These are phyloP conservation scores for Leishmania arabica DNA, from an alignment of 208 protist species.

Conservation along the genomic window DNA sequence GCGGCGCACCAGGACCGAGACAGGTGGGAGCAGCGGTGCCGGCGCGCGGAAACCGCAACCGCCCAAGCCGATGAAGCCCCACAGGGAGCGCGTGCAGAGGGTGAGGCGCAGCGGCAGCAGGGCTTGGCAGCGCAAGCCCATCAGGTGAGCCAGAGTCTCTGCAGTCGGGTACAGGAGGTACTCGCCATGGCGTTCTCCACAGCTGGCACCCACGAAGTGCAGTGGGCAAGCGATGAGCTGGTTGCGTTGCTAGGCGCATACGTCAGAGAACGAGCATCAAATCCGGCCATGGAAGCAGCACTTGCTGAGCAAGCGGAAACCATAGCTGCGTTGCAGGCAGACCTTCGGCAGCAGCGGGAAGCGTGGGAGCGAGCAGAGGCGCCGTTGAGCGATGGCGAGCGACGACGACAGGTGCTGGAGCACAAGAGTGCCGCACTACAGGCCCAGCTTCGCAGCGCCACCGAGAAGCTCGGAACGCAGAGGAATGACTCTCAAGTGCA, in stretches of 20 bases:
- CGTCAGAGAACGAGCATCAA: background rate
- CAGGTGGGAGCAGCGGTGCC: slow-evolving; percentile 17
- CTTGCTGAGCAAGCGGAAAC: slow-evolving; percentile 39
- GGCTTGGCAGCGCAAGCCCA: slow-evolving; percentile 2
- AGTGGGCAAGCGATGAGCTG: slow-evolving; percentile 11
- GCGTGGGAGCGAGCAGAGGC: background rate
- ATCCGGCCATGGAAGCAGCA: slow-evolving; percentile 32
- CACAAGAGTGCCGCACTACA: background rate
- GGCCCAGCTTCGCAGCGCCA: background rate
- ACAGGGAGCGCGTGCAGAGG: slow-evolving; percentile 1
- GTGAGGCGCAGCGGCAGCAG: slow-evolving; percentile 10
- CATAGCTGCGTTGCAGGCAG: slow-evolving; percentile 27
- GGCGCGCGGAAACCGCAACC: background rate
- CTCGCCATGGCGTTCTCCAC: slow-evolving; percentile 11
- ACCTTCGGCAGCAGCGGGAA: slow-evolving; percentile 15
- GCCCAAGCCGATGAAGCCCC: background rate
- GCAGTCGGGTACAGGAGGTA: slow-evolving; percentile 25
- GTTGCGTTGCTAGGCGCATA: slow-evolving; percentile 5
- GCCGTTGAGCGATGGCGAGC: background rate
- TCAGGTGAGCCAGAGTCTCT: slow-evolving; percentile 23
- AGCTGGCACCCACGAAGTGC: slow-evolving; percentile 2
- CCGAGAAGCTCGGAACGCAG: background rate
- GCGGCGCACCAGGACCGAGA: background rate
- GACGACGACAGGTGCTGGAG: slow-evolving; percentile 8
- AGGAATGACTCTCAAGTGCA: background rate